Percentiles rank a stretch among this genome's conserved stretches.
Conservation (phyloP, 139 green algal genomes). For the Tetraselmis chui region DNA sequence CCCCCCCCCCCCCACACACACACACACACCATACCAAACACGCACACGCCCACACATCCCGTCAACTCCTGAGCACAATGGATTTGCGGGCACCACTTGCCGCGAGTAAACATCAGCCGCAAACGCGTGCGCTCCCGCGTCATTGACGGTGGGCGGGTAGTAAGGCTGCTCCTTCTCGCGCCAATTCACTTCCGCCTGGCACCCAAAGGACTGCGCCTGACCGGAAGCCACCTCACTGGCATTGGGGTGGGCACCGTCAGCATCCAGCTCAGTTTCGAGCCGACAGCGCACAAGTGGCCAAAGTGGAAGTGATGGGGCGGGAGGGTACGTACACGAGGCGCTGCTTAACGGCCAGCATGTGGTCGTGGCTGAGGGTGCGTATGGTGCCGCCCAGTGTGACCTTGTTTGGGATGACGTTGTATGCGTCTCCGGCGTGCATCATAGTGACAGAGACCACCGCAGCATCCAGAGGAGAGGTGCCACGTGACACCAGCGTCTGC, state of each 20-base stretch:
- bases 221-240: constrained; percentile 26
- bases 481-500: constrained; percentile 75
- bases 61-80: too few relatives aligned
- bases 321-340: constrained; percentile 29
- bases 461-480: constrained; percentile 71
- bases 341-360: constrained; percentile 31
- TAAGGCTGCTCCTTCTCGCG: constrained; percentile 46
- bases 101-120: constrained; percentile 33
- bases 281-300: too few relatives aligned
- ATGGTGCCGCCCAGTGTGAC: constrained; percentile 66
- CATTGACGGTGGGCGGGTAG: constrained; percentile 78
- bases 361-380: constrained; percentile 40
- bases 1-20: too few relatives aligned
- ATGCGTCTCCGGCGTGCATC: constrained; percentile 57
- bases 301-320: constrained; percentile 35
- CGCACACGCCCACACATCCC: too few relatives aligned
- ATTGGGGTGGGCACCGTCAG: background rate
- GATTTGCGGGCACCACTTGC: constrained; percentile 4
- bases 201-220: constrained; percentile 47
- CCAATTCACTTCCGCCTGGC: constrained; percentile 62
- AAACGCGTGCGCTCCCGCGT: constrained; percentile 46
- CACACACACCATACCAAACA: too few relatives aligned
- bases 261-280: too few relatives aligned
- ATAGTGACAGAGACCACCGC: constrained; percentile 74
- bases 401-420: constrained; percentile 80